Evolutionary conservation across 768 basidiomycete species (phyloP), one percentile per base, ranked within the genome.

Genomic region (Jaapia argillacea): DNA sequence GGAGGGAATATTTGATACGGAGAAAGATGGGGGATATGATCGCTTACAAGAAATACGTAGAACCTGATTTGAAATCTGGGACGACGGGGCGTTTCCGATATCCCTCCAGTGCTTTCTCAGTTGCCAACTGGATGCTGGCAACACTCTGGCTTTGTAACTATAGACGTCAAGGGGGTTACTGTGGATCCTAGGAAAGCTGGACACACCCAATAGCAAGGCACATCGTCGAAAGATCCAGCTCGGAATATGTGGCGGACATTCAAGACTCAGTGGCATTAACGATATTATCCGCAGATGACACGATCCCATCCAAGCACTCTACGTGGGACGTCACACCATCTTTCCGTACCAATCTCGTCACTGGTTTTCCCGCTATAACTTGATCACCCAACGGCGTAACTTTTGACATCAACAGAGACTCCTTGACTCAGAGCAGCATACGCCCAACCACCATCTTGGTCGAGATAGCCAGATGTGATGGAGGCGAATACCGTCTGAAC

Each of bases 41-140:
- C n/a, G n/a, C n/a, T n/a, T n/a, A 88, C 87, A 3, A 88, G 92
- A 60, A 94, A 89, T 25, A 80, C 57, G 61, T 94, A 94, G 56
- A 85, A 85, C 83, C 87, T 31, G 79, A 67, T 10, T 66, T 61
- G 43, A 85, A 81, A 59, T 92, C 75, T 47, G 92, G 56, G 27
- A 86, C 66, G 23, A 91, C 75, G n/a, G 84, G 83, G 45, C 70
- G 70, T 4, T 68, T 58, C 36, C 65, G 65, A 58, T 91, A 93
- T 2, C 50, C 46, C 6, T 71, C 67, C n/a, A n/a, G n/a, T 0
- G 70, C 79, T 56, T 93, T 89, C 51, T 85, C 77, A 18, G 66
- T 55, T 1, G 70, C 73, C n/a, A 96, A 73, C 49, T 85, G 82
- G 28, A 93, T 66, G 56, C 71, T 83, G 2, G 76, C 85, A n/a